phyloP scores from a whole-genome alignment of 306 rosid species.

The Amphicarpaea edgeworthii region DNA sequence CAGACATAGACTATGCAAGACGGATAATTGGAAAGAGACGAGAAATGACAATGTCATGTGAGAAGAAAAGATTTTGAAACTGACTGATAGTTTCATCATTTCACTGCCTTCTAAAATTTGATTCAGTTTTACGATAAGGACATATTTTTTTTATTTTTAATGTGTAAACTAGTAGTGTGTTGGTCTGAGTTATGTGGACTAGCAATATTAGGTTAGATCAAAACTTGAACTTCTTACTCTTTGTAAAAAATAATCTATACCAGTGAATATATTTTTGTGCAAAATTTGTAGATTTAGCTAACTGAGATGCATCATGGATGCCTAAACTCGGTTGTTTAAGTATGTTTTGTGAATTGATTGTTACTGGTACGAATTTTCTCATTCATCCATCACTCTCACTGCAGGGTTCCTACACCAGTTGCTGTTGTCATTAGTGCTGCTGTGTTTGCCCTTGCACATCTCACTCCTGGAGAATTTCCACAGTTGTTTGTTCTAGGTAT shows the following conservation, averaged over 20 bases:
- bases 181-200: constrained; percentile 2
- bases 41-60: background rate
- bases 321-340: constrained; percentile 11
- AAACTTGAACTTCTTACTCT: background rate
- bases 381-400: constrained; percentile 32
- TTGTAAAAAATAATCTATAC: background rate
- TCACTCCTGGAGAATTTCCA: constrained; percentile 97
- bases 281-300: constrained; percentile 19
- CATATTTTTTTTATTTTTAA: background rate
- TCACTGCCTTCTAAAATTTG: background rate
- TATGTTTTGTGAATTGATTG: background rate
- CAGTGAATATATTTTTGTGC: background rate
- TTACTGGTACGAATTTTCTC: background rate
- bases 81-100: background rate
- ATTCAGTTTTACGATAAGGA: constrained; percentile 26
- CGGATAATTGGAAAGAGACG: background rate
- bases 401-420: constrained; percentile 94
- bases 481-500: constrained; percentile 95
- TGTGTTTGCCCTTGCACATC: constrained; percentile 93
- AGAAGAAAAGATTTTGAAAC: background rate
- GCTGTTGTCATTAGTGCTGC: constrained; percentile 83
- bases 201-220: background rate
- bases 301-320: constrained; percentile 11
- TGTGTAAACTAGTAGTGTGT: constrained; percentile 1
- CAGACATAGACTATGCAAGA: background rate